Base-by-base conservation (phyloP, 768 basidiomycete species). In the Chalciporus piperatus region DNA sequence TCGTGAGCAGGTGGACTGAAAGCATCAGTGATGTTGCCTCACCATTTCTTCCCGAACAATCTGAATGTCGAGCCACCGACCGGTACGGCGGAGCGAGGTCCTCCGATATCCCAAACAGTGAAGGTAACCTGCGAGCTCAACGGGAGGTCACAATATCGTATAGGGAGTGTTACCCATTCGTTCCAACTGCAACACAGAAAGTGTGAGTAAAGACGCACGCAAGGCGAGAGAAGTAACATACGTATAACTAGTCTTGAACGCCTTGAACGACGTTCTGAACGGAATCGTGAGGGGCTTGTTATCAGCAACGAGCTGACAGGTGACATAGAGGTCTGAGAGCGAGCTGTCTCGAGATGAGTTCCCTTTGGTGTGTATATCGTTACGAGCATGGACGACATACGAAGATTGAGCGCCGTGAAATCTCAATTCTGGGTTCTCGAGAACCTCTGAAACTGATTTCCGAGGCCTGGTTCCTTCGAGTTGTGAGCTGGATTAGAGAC, bases 51-150 rank as follows among this genome's bases (percentile, higher is more conserved):
- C 13, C 92, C 88, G 69, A 99, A 99, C 35, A 99, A 61, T 17
- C 83, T 77, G 64, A 98, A 87, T 0, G 93, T 97, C 3, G 93
- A 83, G 1, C 95, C 96, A 27, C 96, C 97, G 4, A 98, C 86
- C 6, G 94, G 89, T 16, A 82, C 76, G 2, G 91, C 84, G 41
- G 79, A 74, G 7, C 91, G 80, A 20, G 92, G 86, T 0, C 90
- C 89, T 33, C 84, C 88, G 52, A 94, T 94, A 64, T 98, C 95
- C 90, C 93, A 98, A 7, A 98, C 87, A 0, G 97, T 98, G 62
- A 98, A 89, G 0, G 89, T 87, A 46, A 99, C 78, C 61, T 97
- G 94, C 1, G 93, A 85, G 65, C 75, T 87, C 43, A 92, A 70
- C 0, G 93, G 92, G n/a, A 99, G 75, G 64, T 97, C 94, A 55